phyloP scores from a whole-genome alignment of 2,329 filamentous ascomycete species.

The Trichoderma sp. region DNA sequence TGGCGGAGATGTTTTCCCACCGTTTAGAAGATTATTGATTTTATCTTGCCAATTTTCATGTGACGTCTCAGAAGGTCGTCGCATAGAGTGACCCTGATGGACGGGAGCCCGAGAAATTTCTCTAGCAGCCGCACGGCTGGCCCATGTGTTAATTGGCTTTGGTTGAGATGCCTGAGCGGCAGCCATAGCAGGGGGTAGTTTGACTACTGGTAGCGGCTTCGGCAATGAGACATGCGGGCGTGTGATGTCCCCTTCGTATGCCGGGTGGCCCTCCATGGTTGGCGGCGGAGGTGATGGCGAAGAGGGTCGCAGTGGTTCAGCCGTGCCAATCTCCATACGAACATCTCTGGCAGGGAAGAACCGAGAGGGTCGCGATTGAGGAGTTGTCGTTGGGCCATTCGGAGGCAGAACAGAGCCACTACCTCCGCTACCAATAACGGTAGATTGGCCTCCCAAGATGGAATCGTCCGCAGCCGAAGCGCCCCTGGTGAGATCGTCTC shows the following conservation, averaged over 20 bases:
- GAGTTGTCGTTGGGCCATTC: conserved; percentile 41
- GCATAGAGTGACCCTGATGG: conserved; percentile 31
- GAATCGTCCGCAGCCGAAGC: conserved; percentile 34
- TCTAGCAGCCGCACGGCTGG: conserved; percentile 41
- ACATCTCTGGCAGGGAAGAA: conserved; percentile 64
- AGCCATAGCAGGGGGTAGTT: conserved; percentile 66
- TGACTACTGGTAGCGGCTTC: conserved; percentile 74
- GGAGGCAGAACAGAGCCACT: conserved; percentile 36
- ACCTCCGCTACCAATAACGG: conserved; percentile 37
- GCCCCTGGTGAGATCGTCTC: conserved; percentile 35
- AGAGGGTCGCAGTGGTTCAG: conserved; percentile 49
- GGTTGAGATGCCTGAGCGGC: conserved; percentile 35
- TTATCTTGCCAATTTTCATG: conserved; percentile 73
- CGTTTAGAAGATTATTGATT: conserved; percentile 78
- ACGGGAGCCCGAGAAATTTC: conserved; percentile 37
- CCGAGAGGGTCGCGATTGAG: conserved; percentile 58
- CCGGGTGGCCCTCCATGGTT: conserved; percentile 70
- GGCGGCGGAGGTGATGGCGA: conserved; percentile 75
- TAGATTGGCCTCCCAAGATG: conserved; percentile 34
- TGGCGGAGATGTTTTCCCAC: conserved; percentile 62
- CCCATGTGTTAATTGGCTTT: conserved; percentile 42
- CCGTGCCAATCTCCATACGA: conserved; percentile 46
- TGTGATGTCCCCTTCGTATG: conserved; percentile 66
- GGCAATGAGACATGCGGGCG: conserved; percentile 73
- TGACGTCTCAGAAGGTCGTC: conserved; percentile 43